Base-by-base conservation (phyloP, 2,329 filamentous ascomycete species). In the Clarireedia monteithiana region DNA sequence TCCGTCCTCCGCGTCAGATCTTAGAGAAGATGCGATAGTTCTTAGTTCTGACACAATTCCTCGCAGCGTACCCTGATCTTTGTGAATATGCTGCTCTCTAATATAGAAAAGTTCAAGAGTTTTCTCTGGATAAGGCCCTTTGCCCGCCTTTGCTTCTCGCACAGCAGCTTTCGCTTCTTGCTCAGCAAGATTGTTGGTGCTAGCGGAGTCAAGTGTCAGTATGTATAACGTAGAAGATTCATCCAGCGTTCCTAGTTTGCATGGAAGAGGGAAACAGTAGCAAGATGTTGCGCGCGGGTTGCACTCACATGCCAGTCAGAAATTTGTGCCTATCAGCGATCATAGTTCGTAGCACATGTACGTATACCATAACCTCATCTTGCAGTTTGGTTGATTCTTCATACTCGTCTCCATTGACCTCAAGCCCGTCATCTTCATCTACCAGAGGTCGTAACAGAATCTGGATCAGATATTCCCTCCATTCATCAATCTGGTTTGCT, bases 321-420 rank as follows among this genome's bases (percentile, higher is more conserved):
- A 84, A 82, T 60, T 86, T 83, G 60, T 86, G 83, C 12, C 92
- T 84, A 70, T 97, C 91, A 6, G 89, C 85, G 56, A 94, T 80
- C 48, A 86, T 77, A 0, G 87, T 83, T 58, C 89, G 81, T 27
- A 96, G 75, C 7, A 82, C 84, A 67, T 91, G 84, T 57, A 95
- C 86, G 66, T 95, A 95, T 6, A 88, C 88, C 71, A 92, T 89
- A 44, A 96, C 81, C 67, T 95, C 84, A 59, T 96, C 92, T 71
- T 97, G 92, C 47, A 86, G 80, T 68, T 89, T 89, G 0, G 91
- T 89, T 0, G 92, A 95, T 34, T 88, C 82, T 62, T 90, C 88
- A 60, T 96, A 94, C 68, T 97, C 94, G 58, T 96, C 86, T 24
- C 94, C 94, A 10, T 90, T 92, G 2, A 84, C 80, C 57, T 95